phyloP scores from a whole-genome alignment of 768 basidiomycete genomes.

The Inosperma sp. region DNA sequence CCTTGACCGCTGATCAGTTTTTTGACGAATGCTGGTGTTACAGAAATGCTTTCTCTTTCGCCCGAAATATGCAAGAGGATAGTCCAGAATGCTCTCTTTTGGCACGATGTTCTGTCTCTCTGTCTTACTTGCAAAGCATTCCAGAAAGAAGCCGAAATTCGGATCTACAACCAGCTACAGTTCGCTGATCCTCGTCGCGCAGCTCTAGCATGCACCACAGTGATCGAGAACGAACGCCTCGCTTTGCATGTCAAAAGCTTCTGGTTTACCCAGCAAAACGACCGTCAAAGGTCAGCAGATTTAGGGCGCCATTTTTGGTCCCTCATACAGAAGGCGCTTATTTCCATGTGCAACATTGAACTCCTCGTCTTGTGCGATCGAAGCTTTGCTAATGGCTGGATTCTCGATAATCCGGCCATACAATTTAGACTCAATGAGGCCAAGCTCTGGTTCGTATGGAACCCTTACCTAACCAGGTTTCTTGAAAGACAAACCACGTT shows the following conservation, averaged over 20 bases:
- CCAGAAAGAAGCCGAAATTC: constrained; percentile 44
- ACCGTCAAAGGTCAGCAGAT: constrained; percentile 22
- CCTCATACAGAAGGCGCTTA: constrained; percentile 39
- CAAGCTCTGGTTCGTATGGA: constrained; percentile 48
- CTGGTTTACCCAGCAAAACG: constrained; percentile 30
- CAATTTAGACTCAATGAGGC: constrained; percentile 48
- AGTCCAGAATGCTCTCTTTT: constrained; percentile 30
- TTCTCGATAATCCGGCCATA: constrained; percentile 37
- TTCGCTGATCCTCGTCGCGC: constrained; percentile 34
- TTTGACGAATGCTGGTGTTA: neutral
- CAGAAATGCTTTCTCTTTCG: constrained; percentile 30
- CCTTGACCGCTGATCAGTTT: neutral
- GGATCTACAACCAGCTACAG: constrained; percentile 40
- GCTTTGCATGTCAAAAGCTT: constrained; percentile 42
- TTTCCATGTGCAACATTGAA: constrained; percentile 42
- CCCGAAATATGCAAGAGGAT: constrained; percentile 43
- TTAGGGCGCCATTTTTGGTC: constrained; percentile 41
- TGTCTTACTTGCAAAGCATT: constrained; percentile 44
- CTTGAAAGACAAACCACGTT: constrained; percentile 44
- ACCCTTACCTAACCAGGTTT: constrained; percentile 42
- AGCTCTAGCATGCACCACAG: constrained; percentile 35
- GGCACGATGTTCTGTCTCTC: constrained; percentile 39
- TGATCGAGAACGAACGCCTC: constrained; percentile 34
- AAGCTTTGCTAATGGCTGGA: constrained; percentile 38
- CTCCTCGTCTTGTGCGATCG: constrained; percentile 40